A percentile compares a stretch with the other conserved stretches of the same genome.
These are phyloP conservation scores for Paramecium biaurelia DNA, from an alignment of 73 alveolate species.

Conservation along the genomic window DNA sequence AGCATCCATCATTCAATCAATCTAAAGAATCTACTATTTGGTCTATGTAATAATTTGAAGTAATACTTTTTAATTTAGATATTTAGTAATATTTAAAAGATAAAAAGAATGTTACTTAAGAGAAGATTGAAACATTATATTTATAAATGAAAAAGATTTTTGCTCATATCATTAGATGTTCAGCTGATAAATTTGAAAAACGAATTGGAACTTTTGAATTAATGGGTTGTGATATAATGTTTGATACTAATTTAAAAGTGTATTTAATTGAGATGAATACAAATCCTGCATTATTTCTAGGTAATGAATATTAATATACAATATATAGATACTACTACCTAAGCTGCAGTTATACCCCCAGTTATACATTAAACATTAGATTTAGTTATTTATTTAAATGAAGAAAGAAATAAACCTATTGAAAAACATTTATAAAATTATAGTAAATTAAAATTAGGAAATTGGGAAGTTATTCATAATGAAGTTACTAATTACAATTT, in stretches of 20 bases:
- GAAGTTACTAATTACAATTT: background rate
- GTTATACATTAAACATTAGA: background rate
- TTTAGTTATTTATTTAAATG: slow-evolving; percentile 9
- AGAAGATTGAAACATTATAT: slow-evolving; percentile 28
- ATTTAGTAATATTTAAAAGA: background rate
- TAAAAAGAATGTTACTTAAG: background rate
- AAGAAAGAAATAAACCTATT: slow-evolving; percentile 17
- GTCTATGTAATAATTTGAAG: slow-evolving; percentile 55
- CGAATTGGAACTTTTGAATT: slow-evolving; percentile 56
- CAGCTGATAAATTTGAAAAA: slow-evolving; percentile 60
- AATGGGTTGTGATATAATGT: slow-evolving; percentile 62
- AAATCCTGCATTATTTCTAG: slow-evolving; percentile 59
- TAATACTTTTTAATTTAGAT: background rate
- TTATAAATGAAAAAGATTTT: slow-evolving; percentile 40
- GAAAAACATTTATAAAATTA: background rate
- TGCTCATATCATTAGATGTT: slow-evolving; percentile 45
- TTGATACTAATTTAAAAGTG: slow-evolving; percentile 54
- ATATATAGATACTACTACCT: slow-evolving; percentile 5
- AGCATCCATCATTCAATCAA: slow-evolving; percentile 43
- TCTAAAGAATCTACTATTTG: slow-evolving; percentile 57
- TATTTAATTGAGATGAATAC: slow-evolving; percentile 61
- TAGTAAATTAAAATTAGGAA: background rate
- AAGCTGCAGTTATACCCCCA: slow-evolving; percentile 36
- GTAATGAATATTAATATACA: background rate
- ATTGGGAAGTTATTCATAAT: slow-evolving; percentile 31